phyloP scores from a whole-genome alignment of 192 early-diverging fungal genomes.

The Coemansia sp. region DNA sequence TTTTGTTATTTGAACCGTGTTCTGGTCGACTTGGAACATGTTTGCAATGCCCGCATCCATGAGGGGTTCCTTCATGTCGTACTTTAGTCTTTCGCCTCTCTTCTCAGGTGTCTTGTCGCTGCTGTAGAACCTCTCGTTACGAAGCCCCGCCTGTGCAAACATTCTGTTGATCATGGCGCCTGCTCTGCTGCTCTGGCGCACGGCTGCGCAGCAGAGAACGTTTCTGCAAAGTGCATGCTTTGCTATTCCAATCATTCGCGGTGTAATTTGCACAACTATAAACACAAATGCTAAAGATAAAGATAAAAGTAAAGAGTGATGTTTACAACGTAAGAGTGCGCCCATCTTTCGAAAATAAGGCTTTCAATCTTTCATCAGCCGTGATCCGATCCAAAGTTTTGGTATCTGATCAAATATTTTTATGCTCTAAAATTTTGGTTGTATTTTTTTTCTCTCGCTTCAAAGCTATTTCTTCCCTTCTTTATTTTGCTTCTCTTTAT shows the following conservation, averaged over 20 bases:
- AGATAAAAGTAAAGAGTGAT: no score
- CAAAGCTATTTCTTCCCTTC: no score
- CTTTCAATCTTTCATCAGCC: neutral
- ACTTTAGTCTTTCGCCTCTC: constrained; percentile 21
- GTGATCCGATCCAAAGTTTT: neutral
- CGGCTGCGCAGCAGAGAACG: neutral
- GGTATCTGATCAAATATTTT: neutral
- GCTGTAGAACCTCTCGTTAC: neutral
- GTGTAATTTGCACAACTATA: neutral
- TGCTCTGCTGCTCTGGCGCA: neutral
- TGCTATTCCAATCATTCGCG: neutral
- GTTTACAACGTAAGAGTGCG: neutral
- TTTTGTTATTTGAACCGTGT: constrained; percentile 27
- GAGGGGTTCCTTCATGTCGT: constrained; percentile 53
- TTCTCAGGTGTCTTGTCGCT: neutral
- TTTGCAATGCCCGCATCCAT: constrained; percentile 51
- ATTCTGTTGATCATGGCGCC: neutral
- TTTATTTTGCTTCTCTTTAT: neutral
- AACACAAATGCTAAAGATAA: neutral
- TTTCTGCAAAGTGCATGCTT: neutral
- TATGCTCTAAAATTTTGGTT: neutral
- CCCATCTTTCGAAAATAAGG: no score
- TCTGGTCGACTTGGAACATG: constrained; percentile 36
- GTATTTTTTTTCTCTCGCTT: neutral
- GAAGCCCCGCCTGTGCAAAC: neutral